phyloP scores from a whole-genome alignment of 305 asterid species.

The Solanum chacoense region DNA sequence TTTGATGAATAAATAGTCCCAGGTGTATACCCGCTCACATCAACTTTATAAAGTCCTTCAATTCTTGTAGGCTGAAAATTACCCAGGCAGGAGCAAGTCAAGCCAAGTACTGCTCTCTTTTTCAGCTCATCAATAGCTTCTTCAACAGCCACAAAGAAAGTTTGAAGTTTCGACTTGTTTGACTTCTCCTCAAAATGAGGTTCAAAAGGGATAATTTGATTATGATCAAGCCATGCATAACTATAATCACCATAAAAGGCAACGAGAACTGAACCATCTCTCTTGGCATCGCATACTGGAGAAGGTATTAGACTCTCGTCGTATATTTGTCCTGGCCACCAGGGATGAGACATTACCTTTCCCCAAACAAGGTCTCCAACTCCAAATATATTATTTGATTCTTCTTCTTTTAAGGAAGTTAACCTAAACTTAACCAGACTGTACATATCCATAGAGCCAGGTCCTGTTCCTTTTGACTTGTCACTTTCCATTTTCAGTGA shows the following conservation, averaged over 20 bases:
- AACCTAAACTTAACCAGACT: slow-evolving; percentile 7
- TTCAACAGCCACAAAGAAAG: not conserved
- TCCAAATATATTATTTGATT: not conserved
- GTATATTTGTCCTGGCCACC: slow-evolving; percentile 19
- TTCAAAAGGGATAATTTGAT: slow-evolving; percentile 7
- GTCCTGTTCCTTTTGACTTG: not conserved
- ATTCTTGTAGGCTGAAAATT: not conserved
- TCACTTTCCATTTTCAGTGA: not conserved
- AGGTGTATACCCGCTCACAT: not conserved
- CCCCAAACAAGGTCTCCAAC: slow-evolving; percentile 19
- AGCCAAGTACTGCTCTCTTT: slow-evolving; percentile 12
- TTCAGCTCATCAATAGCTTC: slow-evolving; percentile 10
- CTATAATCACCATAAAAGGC: slow-evolving; percentile 13
- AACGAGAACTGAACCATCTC: slow-evolving; percentile 10
- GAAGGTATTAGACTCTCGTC: not conserved
- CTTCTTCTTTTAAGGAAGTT: not conserved
- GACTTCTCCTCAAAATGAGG: slow-evolving; percentile 3
- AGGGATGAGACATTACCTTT: slow-evolving; percentile 12
- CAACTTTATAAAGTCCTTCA: slow-evolving; percentile 1
- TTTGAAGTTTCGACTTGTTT: not conserved
- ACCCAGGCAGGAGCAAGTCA: slow-evolving; percentile 10
- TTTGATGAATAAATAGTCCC: not conserved
- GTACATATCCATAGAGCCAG: not conserved
- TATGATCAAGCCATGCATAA: slow-evolving; percentile 10
- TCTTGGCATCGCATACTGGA: not conserved